Conservation (phyloP, 352 stramenopile genomes). For the Blastocystis sp. region DNA sequence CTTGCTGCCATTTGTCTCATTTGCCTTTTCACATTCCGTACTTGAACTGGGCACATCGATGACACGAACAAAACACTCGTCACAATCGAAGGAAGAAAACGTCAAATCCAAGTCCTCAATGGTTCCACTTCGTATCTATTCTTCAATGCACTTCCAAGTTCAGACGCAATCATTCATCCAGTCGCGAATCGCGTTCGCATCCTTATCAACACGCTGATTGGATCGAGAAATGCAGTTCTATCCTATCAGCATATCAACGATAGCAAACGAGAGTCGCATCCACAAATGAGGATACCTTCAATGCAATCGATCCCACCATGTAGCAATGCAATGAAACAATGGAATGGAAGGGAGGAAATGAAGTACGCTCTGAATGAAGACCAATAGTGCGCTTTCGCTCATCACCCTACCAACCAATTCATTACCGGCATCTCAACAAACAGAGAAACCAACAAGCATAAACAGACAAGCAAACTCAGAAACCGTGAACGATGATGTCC, state of each 20-base stretch:
- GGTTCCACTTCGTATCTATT: neutral
- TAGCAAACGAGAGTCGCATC: neutral
- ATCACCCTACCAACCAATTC: no score
- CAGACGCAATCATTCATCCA: constrained; percentile 35
- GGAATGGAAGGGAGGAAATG: neutral
- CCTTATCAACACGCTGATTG: constrained; percentile 24
- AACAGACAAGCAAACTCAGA: no score
- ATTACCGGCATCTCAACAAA: no score
- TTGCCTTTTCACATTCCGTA: no score
- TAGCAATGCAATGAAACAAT: neutral
- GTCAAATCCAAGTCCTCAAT: constrained; percentile 8
- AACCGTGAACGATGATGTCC: no score
- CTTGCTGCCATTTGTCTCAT: no score
- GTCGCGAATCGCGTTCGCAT: neutral
- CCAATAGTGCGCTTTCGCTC: neutral
- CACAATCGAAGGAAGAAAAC: neutral
- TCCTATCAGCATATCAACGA: neutral
- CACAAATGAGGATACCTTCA: neutral
- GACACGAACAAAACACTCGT: neutral
- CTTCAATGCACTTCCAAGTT: neutral
- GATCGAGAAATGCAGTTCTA: constrained; percentile 7
- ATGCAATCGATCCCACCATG: constrained; percentile 15
- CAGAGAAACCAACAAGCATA: no score
- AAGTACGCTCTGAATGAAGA: constrained; percentile 16
- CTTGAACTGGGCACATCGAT: neutral